These are phyloP conservation scores for Paramecium caudatum DNA, from an alignment of 73 alveolate species.

Conservation along the genomic window DNA sequence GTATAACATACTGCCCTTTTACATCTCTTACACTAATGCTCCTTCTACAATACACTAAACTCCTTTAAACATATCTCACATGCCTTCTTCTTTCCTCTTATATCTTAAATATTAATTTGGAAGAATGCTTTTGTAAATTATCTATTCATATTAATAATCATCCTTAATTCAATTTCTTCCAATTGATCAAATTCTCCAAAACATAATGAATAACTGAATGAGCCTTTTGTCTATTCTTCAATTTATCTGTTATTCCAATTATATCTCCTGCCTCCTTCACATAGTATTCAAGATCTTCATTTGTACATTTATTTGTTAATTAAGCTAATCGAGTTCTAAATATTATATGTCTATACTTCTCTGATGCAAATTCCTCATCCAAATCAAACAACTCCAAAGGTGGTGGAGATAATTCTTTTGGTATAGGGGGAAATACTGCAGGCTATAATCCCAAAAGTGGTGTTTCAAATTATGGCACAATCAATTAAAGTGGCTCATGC, in stretches of 20 bases:
- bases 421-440: constrained; percentile 99
- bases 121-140: constrained; percentile 64
- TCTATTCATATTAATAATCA: constrained; percentile 65
- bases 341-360: constrained; percentile 78
- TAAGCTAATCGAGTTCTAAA: constrained; percentile 90
- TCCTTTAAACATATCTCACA: constrained; percentile 64
- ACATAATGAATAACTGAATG: constrained; percentile 91
- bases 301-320: constrained; percentile 94
- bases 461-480: constrained; percentile 99
- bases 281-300: constrained; percentile 95
- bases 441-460: constrained; percentile 96
- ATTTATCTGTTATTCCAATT: constrained; percentile 90
- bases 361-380: constrained; percentile 98
- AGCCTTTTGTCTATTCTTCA: constrained; percentile 88
- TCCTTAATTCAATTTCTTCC: constrained; percentile 81
- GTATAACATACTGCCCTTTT: constrained; percentile 69
- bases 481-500: constrained; percentile 95
- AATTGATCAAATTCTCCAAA: constrained; percentile 88
- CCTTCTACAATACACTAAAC: constrained; percentile 19
- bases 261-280: constrained; percentile 94
- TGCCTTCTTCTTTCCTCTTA: constrained; percentile 65
- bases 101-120: constrained; percentile 39
- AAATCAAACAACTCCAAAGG: constrained; percentile 96
- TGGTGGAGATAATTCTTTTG: constrained; percentile 98
- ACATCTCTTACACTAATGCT: constrained; percentile 65